Base-by-base conservation (phyloP, 208 protist species). In the Trypanosoma avium region DNA sequence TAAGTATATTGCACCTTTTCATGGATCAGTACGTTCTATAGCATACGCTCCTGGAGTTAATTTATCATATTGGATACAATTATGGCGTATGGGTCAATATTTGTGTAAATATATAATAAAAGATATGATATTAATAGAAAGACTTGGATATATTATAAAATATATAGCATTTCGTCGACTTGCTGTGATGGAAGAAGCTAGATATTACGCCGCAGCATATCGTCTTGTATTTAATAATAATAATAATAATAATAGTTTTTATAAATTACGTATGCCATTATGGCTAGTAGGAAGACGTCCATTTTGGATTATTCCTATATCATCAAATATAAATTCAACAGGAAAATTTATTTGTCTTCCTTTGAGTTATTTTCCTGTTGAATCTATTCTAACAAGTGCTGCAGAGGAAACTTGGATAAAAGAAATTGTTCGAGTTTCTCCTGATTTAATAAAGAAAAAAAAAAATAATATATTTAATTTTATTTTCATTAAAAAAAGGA, bases 351-450 rank as follows among this genome's bases (percentile, higher is more conserved):
- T 72, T 50, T 88, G 81, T 57, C 70, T 88, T 46, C 82, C 82
- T n/a, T 60, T 85, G 8, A 76, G 79, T 26, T 88, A 92, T 65
- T 92, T 86, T 50, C 85, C 85, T 6, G 40, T 88, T 46, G 72
- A 82, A 48, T 32, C 75, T 0, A 72, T 92, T 36, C 50, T 92
- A 47, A 81, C 82, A 0, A 73, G 73, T 78, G 58, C 43, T 0
- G 73, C 73, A 0, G 69, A 81, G 35, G 75, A 83, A 42, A 64
- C 71, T 27, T 84, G 80, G 77, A 70, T 86, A 12, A 77, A 58
- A 46, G 60, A 81, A 29, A 55, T 69, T 21, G 66, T 60, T 19
- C 32, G 56, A 21, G 3, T 72, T 17, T 30, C 54, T 10, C 66
- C 66, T 3, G 29, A 59, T 27, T 12, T 72, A 21, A 65, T 35